Evolutionary conservation across 345 rosid species (phyloP), one percentile per base, ranked within the genome.

Genomic region (Citrus trifoliata): DNA sequence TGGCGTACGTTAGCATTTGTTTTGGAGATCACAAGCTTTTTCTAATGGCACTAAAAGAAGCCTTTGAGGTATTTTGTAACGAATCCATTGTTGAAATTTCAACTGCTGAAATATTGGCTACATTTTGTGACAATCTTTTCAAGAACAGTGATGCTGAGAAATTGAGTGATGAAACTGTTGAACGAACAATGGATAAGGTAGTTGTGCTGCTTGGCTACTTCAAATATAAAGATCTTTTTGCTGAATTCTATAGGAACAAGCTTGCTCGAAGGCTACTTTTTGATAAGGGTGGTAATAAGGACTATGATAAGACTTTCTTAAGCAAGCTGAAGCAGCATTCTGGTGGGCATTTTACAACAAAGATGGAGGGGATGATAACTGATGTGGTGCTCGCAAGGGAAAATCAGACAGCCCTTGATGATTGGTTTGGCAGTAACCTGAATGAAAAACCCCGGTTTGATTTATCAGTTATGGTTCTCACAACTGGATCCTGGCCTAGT

Each of bases 311-410:
- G 27, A 28, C 14, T 2, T 7, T 48, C 16, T 8, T 71, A 8
- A 71, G 6, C 1, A 48, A 70, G 35, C 90, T 88, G 82, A 92
- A 92, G 80, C 91, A 84, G 73, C 91, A 88, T 71, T 88, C 84
- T 82, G 94, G 92, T 73, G 87, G 89, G 48, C 90, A 88, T 89
- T 90, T 90, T 78, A 89, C 92, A 37, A 83, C 90, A 60, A 90
- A 89, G 86, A 89, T 92, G 91, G 97, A 92, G 79, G 90, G 93
- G 74, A 90, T 92, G 97, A 89, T 92, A 33, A 89, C 87, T 2
- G 94, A 92, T 83, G 73, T 92, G 84, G 87, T 88, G 13, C 78
- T 92, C 77, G 93, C 94, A 4, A 89, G 84, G 75, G 97, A 90
- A 78, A 89, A 90, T 62, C 94, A 90, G 76, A 70, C 83, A 24